A percentile compares a stretch with the other conserved stretches of the same genome.
Evolutionary conservation across 495 filamentous ascomycete genomes (phyloP).

Genomic region (Lasiosphaeria miniovina): DNA sequence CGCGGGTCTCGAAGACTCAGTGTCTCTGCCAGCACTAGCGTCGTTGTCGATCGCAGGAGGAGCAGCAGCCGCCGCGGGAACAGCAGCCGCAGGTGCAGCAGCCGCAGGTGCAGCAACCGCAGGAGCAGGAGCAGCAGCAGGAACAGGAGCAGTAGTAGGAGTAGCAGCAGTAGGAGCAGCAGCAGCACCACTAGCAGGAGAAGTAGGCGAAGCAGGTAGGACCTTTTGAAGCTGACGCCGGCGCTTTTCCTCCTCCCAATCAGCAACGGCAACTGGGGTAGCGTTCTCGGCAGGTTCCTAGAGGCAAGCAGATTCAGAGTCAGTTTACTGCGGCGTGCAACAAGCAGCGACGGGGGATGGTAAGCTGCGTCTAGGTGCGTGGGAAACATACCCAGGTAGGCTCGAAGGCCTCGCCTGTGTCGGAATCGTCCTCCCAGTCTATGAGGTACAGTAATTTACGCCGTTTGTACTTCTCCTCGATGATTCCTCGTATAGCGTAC

Average conservation of each 20-base stretch:
- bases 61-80: no score
- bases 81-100: no score
- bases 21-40: background rate
- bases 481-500: conserved; percentile 33
- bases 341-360: background rate
- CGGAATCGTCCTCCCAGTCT: conserved; percentile 41
- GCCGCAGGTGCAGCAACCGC: no score
- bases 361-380: background rate
- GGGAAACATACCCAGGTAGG: conserved; percentile 40
- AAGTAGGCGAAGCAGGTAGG: no score
- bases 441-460: conserved; percentile 34
- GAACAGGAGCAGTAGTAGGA: no score
- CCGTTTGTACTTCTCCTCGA: conserved; percentile 34
- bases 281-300: conserved; percentile 41
- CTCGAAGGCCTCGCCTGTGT: conserved; percentile 30
- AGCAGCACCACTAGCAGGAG: no score
- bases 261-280: conserved; percentile 27
- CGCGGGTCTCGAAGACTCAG: background rate
- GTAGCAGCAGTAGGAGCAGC: no score
- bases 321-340: background rate
- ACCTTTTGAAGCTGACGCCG: background rate
- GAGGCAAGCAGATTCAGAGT: conserved; percentile 7
- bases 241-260: conserved; percentile 29
- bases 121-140: no score
- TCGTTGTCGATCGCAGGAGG: background rate